Conservation (phyloP, 176 grass and related monocot genomes). For the Avena sativa region DNA sequence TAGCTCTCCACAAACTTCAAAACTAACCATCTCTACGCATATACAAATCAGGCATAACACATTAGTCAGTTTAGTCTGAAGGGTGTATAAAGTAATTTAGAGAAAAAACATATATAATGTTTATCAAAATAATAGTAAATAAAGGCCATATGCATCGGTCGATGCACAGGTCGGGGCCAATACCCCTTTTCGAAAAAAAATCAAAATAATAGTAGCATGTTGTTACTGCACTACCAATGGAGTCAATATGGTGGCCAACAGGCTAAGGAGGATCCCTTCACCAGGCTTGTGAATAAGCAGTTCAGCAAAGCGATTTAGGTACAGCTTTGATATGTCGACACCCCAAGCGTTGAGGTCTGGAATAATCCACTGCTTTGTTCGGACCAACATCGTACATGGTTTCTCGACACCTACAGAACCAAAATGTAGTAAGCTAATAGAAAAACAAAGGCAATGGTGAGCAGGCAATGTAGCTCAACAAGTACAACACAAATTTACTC, state of each 20-base stretch:
- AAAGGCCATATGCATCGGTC: too few species aligned
- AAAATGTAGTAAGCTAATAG: neutral
- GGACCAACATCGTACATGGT: slow-evolving; percentile 47
- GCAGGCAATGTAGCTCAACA: neutral
- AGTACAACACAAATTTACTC: neutral
- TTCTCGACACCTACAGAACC: slow-evolving; percentile 13
- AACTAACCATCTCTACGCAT: slow-evolving; percentile 50
- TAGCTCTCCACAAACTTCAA: slow-evolving; percentile 65
- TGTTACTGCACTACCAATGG: slow-evolving; percentile 42
- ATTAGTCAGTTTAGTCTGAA: neutral
- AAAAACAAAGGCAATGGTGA: neutral
- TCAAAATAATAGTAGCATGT: neutral
- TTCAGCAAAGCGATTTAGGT: slow-evolving; percentile 49
- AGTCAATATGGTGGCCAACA: slow-evolving; percentile 34
- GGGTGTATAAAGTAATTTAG: neutral
- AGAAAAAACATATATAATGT: neutral
- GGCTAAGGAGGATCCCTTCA: slow-evolving; percentile 42
- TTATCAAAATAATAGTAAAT: too few species aligned
- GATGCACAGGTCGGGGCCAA: too few species aligned
- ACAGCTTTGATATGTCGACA: slow-evolving; percentile 37
- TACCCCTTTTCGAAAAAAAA: too few species aligned
- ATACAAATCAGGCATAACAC: neutral
- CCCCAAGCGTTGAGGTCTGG: slow-evolving; percentile 42
- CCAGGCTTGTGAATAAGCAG: slow-evolving; percentile 54
- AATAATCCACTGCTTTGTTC: slow-evolving; percentile 61